Percentiles rank a stretch among this genome's conserved stretches.
Evolutionary conservation across 768 basidiomycete genomes (phyloP).

Genomic region (Xerocomellus chrysenteron): DNA sequence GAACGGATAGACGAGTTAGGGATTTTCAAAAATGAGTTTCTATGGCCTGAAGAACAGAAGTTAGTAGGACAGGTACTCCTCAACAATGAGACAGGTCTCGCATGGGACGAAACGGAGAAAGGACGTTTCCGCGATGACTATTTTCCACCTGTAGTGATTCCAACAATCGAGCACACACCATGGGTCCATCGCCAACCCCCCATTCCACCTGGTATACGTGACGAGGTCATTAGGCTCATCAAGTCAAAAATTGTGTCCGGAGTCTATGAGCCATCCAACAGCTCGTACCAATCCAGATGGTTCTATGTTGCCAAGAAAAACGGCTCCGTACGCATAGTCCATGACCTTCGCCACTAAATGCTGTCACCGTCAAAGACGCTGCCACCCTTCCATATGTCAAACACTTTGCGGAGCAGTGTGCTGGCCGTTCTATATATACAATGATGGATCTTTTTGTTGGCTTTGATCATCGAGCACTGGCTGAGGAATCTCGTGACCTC

Average conservation of each 20-base stretch:
- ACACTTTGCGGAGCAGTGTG: constrained; percentile 6
- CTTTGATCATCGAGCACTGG: too few relatives aligned
- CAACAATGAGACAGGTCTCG: too few relatives aligned
- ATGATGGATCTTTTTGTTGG: too few relatives aligned
- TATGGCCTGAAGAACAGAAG: constrained; percentile 3
- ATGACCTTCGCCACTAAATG: constrained; percentile 25
- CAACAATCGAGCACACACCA: constrained; percentile 35
- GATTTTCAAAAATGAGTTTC: background rate
- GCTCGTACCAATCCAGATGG: constrained; percentile 39
- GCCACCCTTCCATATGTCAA: constrained; percentile 14
- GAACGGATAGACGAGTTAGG: background rate
- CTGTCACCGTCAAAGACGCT: constrained; percentile 6
- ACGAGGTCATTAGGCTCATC: constrained; percentile 29
- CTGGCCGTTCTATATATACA: too few relatives aligned
- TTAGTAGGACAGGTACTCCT: constrained; percentile 21
- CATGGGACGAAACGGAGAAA: constrained; percentile 34
- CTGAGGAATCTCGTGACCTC: too few relatives aligned
- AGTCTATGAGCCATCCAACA: constrained; percentile 40
- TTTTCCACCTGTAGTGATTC: constrained; percentile 35
- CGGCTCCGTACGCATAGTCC: constrained; percentile 20
- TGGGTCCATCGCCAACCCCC: constrained; percentile 33
- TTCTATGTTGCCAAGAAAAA: constrained; percentile 38
- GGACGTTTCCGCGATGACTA: constrained; percentile 35
- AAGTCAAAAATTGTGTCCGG: constrained; percentile 35
- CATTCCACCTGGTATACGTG: constrained; percentile 28